Evolutionary conservation across 2,329 filamentous ascomycete genomes (phyloP), one percentile per base, ranked within the genome.

Genomic region (Pyrenochaeta sp.): DNA sequence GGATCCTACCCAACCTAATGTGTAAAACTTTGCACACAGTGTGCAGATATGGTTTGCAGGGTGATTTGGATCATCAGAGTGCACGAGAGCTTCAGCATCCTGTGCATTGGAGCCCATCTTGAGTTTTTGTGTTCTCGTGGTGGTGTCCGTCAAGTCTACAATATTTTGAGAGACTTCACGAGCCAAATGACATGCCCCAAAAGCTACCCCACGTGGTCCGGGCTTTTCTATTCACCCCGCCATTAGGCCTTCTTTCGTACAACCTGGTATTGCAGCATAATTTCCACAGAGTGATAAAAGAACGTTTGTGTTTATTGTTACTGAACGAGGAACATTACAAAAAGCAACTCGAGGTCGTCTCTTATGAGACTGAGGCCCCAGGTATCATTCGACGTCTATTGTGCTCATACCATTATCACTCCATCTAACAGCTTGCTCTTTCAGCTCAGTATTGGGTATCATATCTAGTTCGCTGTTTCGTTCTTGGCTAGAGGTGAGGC

Each of bases 1-100:
- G 47, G 11, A 14, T 43, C 60, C 49, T 72, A 85, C 94, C 94
- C 95, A 98, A 66, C 95, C 95, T 67, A 96, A 83, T 15, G 85
- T 91, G 85, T 97, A 99, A 80, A 99, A 99, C 75, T 94, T 95
- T 71, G 90, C 90, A 80, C 95, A 99, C 43, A 99, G 85, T 42
- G 90, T 89, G 60, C 93, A 95, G 64, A 97, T 97, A 68, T 96
- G 84, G 79, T 99, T 99, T 63, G 95, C 93, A 18, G 95, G 95
- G 78, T 99, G 95, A 56, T 92, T 81, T 4, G 90, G 88, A 74
- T 97, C 87, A 27, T 78, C 63, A 2, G 85, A 88, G 58, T 77
- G 79, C 50, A 88, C 78, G 62, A 88, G 79, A 49, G 83, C 80
- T 61, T 87, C 85, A 9, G 63, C 55, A 7, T 69, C 65, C 23